Percentiles rank a stretch among this genome's conserved stretches.
These are phyloP conservation scores for Metarhizium guizhouense DNA, from an alignment of 2,329 filamentous ascomycete genomes.

Conservation along the genomic window DNA sequence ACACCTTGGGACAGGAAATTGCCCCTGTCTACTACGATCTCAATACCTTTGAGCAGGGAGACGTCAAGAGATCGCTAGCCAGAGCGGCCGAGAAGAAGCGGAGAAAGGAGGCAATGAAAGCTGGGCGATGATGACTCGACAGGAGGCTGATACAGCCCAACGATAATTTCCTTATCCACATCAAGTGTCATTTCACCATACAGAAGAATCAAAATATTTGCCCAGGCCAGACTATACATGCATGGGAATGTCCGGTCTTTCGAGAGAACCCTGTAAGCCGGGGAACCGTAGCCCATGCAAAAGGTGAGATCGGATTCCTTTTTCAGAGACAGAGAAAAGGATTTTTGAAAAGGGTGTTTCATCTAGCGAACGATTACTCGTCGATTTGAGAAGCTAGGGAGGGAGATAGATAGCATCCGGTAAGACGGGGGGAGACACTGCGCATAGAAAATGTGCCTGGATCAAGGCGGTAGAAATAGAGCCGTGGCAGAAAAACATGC, in stretches of 20 bases:
- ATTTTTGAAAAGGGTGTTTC: neutral
- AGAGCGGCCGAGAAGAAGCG: slow-evolving; percentile 51
- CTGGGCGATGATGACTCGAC: slow-evolving; percentile 25
- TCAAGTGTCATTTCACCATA: neutral
- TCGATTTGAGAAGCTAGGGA: neutral
- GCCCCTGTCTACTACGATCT: slow-evolving; percentile 90
- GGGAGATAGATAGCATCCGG: neutral
- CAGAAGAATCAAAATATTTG: neutral
- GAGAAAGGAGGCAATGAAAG: slow-evolving; percentile 49
- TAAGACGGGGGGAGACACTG: neutral
- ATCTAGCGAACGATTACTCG: neutral
- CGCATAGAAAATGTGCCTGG: neutral
- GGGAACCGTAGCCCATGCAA: neutral
- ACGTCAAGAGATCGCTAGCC: slow-evolving; percentile 63
- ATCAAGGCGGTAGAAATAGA: neutral
- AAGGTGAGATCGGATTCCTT: neutral
- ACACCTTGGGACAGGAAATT: slow-evolving; percentile 60
- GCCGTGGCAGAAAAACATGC: neutral
- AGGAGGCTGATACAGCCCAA: neutral
- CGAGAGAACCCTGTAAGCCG: neutral
- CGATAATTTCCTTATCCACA: neutral
- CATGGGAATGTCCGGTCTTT: neutral
- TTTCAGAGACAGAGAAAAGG: neutral
- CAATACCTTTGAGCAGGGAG: slow-evolving; percentile 71
- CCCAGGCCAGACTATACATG: neutral